These are phyloP conservation scores for Erodium texanum DNA, from an alignment of 441 rosid genomes.

Conservation along the genomic window DNA sequence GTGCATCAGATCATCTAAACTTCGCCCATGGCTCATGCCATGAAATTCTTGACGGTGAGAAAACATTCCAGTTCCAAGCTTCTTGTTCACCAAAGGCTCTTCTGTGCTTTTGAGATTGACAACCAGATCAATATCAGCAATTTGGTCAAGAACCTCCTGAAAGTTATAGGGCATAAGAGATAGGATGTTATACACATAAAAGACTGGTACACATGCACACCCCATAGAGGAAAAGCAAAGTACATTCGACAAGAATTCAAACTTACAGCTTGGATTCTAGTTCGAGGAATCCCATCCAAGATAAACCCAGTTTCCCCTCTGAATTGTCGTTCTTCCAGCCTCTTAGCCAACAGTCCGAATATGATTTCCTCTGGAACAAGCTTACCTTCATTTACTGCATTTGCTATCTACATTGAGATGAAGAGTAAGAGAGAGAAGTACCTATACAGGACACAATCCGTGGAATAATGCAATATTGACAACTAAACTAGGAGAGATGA, in stretches of 20 bases:
- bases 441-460: no score
- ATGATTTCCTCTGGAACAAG: constrained; percentile 68
- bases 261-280: constrained; percentile 70
- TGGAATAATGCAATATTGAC: no score
- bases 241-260: not conserved
- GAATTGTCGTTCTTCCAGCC: constrained; percentile 68
- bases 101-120: constrained; percentile 56
- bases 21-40: constrained; percentile 9
- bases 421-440: not conserved
- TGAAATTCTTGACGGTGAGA: constrained; percentile 26
- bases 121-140: constrained; percentile 72
- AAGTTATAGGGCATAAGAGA: constrained; percentile 7
- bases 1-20: constrained; percentile 27
- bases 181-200: not conserved
- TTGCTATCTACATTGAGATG: constrained; percentile 42
- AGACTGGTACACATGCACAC: no score
- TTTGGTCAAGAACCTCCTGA: constrained; percentile 46
- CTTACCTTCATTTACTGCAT: constrained; percentile 65
- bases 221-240: no score
- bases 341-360: constrained; percentile 68
- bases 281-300: constrained; percentile 80
- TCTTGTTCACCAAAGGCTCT: constrained; percentile 18
- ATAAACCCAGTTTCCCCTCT: constrained; percentile 83
- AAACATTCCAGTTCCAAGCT: constrained; percentile 19
- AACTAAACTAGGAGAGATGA: no score